Evolutionary conservation across 495 filamentous ascomycete species (phyloP).

Genomic region (Neohortaea acidophila): DNA sequence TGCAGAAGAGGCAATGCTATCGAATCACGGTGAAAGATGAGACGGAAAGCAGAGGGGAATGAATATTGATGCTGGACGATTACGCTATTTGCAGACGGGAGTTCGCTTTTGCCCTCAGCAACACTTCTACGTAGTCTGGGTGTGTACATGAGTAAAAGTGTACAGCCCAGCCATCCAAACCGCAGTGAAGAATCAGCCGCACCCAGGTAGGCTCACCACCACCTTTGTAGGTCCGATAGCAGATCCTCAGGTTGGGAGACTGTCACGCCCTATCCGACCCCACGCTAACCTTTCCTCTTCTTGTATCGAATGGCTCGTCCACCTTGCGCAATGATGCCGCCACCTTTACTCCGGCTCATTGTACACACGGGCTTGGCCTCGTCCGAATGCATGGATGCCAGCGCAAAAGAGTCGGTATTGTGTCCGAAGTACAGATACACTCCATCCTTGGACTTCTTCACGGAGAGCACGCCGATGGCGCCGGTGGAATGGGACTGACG

Average conservation of each 20-base stretch:
- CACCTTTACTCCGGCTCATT: constrained; percentile 54
- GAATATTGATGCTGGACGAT: no score
- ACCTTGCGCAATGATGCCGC: constrained; percentile 26
- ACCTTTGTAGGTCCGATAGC: background rate
- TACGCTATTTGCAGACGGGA: no score
- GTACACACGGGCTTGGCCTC: constrained; percentile 56
- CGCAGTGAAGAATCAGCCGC: no score
- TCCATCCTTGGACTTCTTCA: constrained; percentile 59
- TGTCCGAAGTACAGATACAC: constrained; percentile 74
- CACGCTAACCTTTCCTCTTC: constrained; percentile 1
- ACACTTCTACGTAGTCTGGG: no score
- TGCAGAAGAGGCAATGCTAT: no score
- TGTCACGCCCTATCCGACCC: no score
- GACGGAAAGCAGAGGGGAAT: no score
- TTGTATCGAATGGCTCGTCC: constrained; percentile 20
- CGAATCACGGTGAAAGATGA: no score
- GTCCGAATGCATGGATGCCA: constrained; percentile 70
- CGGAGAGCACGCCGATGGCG: constrained; percentile 68
- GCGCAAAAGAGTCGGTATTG: constrained; percentile 79
- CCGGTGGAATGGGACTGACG: constrained; percentile 50
- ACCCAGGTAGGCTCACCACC: no score
- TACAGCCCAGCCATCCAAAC: no score
- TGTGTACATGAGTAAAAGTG: no score
- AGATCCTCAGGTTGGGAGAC: background rate
- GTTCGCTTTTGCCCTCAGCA: no score